Base-by-base conservation (phyloP, 768 basidiomycete genomes). In the Tylopilus vinaceipallidus region DNA sequence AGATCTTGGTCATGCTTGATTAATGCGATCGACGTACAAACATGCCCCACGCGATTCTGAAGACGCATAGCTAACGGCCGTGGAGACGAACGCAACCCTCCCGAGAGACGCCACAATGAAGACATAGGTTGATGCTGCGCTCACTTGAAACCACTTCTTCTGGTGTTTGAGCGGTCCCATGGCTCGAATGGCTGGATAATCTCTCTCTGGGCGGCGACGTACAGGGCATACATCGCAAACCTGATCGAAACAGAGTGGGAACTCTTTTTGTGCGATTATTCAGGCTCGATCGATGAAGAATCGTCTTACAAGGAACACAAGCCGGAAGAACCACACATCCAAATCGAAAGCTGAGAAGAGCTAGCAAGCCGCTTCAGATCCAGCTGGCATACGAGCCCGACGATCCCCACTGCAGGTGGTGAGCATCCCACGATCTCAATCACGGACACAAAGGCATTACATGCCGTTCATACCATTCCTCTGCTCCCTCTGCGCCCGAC, bases 11-110 rank as follows among this genome's bases (percentile, higher is more conserved):
- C 37, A 29, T 19, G 46, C 52, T 42, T 49, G 32, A 29, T 41
- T 64, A 29, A 37, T 40, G 29, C 49, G 30, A 20, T 35, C 59
- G 49, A 46, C 48, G 45, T 56, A 63, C 34, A 71, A 74, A 34
- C 69, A 71, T n/a, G 64, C 66, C 1, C 73, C 78, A 13, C 75
- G 83, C 46, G 83, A 79, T 41, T 87, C 86, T n/a, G 78, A 80
- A 59, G 84, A 86, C 61, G 86, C 86, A 1, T 77, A 82, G 45
- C 60, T 61, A 19, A 86, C 84, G 0, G 74, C 74, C 16, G 80
- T 84, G 22, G 58, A 55, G 19, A 33, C 58, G 36, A 59, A 62
- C 45, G 32, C 22, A 6, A 33, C 27, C 6, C 29, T 49, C 2
- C 19, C 45, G 12, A 66, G 62, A 42, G 53, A 41, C 12, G 55